phyloP scores from a whole-genome alignment of 2,329 filamentous ascomycete species.

The Alternaria sp. region DNA sequence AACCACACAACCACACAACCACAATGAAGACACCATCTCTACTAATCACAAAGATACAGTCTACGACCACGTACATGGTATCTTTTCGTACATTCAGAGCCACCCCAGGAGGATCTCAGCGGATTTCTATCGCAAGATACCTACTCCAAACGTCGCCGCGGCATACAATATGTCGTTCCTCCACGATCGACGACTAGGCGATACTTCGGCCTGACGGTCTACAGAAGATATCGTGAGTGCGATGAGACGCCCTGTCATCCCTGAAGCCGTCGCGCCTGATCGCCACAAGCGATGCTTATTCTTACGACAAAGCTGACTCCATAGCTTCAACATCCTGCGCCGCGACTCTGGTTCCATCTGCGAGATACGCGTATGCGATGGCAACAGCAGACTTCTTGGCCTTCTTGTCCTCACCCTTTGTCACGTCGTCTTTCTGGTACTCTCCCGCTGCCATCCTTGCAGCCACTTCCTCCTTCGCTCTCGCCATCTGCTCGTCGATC shows the following conservation, averaged over 20 bases:
- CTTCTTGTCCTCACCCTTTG: too few relatives aligned
- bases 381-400: too few relatives aligned
- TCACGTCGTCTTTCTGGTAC: too few relatives aligned
- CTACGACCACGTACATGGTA: background rate
- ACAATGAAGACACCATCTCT: background rate
- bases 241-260: background rate
- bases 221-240: background rate
- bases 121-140: fast-evolving
- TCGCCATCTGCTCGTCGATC: too few relatives aligned
- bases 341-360: too few relatives aligned
- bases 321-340: too few relatives aligned
- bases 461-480: too few relatives aligned
- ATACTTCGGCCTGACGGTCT: background rate
- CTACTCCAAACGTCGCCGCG: fast-evolving
- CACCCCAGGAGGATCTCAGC: background rate
- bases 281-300: background rate
- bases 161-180: background rate
- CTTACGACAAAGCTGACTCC: background rate
- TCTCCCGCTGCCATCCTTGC: too few relatives aligned
- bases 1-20: too few relatives aligned
- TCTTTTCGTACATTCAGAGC: background rate
- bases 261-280: background rate
- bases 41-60: background rate
- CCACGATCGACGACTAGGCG: background rate
- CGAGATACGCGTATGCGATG: too few relatives aligned